Evolutionary conservation across 2,329 filamentous ascomycete genomes (phyloP).

Genomic region (Fusarium nematophilum): DNA sequence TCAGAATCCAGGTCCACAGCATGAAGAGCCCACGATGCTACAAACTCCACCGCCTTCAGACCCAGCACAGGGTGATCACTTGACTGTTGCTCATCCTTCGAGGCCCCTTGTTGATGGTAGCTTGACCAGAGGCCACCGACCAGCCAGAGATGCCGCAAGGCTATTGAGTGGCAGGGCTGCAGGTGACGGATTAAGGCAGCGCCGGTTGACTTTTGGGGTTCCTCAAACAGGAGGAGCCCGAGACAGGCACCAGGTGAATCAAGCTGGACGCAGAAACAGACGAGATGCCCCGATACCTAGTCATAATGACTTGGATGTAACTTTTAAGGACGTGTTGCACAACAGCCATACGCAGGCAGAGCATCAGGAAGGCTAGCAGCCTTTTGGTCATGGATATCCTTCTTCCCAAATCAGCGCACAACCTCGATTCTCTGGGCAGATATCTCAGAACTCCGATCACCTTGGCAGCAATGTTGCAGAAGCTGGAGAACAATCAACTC

Average conservation of each 20-base stretch:
- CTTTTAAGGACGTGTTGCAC: slow-evolving; percentile 26
- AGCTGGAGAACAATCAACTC: not conserved
- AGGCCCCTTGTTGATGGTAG: not conserved
- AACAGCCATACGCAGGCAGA: slow-evolving; percentile 17
- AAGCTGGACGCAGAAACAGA: slow-evolving; percentile 19
- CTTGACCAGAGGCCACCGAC: slow-evolving; percentile 10
- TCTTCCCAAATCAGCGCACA: slow-evolving; percentile 7
- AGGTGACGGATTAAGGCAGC: slow-evolving; percentile 24
- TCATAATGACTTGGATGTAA: slow-evolving; percentile 21
- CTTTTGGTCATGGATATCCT: slow-evolving; percentile 15
- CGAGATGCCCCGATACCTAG: slow-evolving; percentile 14
- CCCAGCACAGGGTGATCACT: slow-evolving; percentile 16
- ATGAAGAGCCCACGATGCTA: slow-evolving; percentile 8
- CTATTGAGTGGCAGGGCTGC: not conserved
- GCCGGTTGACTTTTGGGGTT: slow-evolving; percentile 19
- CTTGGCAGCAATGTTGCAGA: not conserved
- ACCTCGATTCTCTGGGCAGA: slow-evolving; percentile 1
- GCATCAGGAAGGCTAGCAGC: slow-evolving; percentile 37
- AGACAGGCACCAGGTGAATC: slow-evolving; percentile 18
- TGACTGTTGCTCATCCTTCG: not conserved
- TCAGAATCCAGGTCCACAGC: slow-evolving; percentile 1
- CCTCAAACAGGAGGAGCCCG: slow-evolving; percentile 1
- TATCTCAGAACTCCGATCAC: not conserved
- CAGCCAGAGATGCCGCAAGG: slow-evolving; percentile 3
- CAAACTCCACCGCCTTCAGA: slow-evolving; percentile 45